These are phyloP conservation scores for Tylopilus intermedius DNA, from an alignment of 768 basidiomycete species.

Conservation along the genomic window DNA sequence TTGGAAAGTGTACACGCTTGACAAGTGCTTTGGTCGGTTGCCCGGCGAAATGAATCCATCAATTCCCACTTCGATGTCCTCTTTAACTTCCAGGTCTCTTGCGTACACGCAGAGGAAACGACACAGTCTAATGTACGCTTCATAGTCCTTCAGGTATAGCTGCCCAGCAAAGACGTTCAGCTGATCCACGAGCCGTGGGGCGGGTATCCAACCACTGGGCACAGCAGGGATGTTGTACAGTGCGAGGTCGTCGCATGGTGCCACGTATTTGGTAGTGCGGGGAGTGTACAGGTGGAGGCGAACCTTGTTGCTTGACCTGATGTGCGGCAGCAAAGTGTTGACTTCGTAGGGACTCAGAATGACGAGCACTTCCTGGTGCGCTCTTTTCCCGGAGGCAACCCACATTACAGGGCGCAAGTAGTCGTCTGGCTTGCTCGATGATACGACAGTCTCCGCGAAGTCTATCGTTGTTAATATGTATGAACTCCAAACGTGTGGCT, in stretches of 20 bases:
- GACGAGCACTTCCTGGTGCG: no score
- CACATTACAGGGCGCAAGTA: no score
- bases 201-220: neutral
- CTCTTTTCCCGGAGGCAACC: no score
- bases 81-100: slow-evolving; percentile 9
- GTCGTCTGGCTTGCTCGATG: no score
- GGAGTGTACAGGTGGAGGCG: no score
- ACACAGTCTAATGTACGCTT: slow-evolving; percentile 21
- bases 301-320: no score
- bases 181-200: slow-evolving; percentile 9
- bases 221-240: slow-evolving; percentile 9
- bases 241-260: slow-evolving; percentile 32
- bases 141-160: no score
- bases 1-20: slow-evolving; percentile 24
- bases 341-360: no score
- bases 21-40: slow-evolving; percentile 8
- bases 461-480: no score
- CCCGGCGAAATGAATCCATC: slow-evolving; percentile 22
- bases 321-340: no score
- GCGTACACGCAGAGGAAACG: slow-evolving; percentile 25
- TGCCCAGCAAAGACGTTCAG: slow-evolving; percentile 26
- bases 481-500: no score
- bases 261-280: neutral
- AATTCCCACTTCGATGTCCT: slow-evolving; percentile 1
- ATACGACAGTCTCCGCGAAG: no score